A percentile compares a stretch with the other conserved stretches of the same genome.
These are phyloP conservation scores for Chaetomium sp. DNA, from an alignment of 2,329 filamentous ascomycete genomes.

Conservation along the genomic window DNA sequence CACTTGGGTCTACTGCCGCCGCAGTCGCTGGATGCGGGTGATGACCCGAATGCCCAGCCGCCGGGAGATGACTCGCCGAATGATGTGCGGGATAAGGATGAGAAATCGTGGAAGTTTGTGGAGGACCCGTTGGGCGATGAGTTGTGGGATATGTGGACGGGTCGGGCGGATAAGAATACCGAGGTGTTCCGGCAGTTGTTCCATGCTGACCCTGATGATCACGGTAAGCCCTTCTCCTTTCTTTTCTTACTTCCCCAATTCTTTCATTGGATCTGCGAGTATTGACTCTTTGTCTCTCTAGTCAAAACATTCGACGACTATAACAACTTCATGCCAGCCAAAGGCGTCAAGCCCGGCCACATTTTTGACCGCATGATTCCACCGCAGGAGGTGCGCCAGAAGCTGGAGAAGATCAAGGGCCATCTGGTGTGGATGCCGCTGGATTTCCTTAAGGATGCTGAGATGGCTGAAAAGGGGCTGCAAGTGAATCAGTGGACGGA, in stretches of 20 bases:
- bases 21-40: constrained; percentile 60
- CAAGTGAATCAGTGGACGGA: constrained; percentile 83
- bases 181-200: constrained; percentile 72
- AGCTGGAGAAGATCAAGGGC: constrained; percentile 73
- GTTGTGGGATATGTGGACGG: constrained; percentile 63
- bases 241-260: constrained; percentile 2
- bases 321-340: constrained; percentile 65
- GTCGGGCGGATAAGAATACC: constrained; percentile 64
- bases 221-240: constrained; percentile 47
- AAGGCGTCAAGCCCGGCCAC: constrained; percentile 73
- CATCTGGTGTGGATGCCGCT: constrained; percentile 96
- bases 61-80: constrained; percentile 62
- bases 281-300: constrained; percentile 23
- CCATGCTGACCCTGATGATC: constrained; percentile 82
- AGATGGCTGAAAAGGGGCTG: constrained; percentile 85
- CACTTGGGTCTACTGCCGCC: constrained; percentile 76
- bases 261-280: neutral
- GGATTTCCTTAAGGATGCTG: constrained; percentile 72
- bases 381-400: constrained; percentile 62
- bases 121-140: constrained; percentile 64
- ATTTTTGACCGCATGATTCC: constrained; percentile 76
- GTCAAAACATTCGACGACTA: constrained; percentile 89
- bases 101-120: constrained; percentile 54
- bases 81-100: constrained; percentile 53
- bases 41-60: constrained; percentile 68